Conservation (phyloP, 2,329 filamentous ascomycete genomes). For the Xylogone sp. region DNA sequence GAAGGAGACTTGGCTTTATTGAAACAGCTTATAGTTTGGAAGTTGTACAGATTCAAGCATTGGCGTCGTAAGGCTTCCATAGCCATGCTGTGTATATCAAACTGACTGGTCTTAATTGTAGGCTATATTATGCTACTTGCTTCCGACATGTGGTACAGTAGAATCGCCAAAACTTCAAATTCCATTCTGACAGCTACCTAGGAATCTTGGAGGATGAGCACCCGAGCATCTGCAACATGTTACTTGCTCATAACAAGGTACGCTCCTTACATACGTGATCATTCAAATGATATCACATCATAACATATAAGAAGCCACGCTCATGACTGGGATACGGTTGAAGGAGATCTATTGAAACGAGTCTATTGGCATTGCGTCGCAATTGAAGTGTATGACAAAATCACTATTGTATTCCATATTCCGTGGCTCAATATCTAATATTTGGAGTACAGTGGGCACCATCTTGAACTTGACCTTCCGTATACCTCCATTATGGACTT, state of each 20-base stretch:
- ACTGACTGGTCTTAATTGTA: not conserved
- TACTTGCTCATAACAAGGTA: not conserved
- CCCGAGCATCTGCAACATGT: not conserved
- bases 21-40: not conserved
- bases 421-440: not conserved
- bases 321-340: not conserved
- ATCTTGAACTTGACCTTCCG: not conserved
- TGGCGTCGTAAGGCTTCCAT: not conserved
- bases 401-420: not conserved
- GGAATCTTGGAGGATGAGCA: not conserved
- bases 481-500: not conserved
- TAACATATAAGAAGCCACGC: not conserved
- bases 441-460: not conserved
- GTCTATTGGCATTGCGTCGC: not conserved
- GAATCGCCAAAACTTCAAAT: not conserved
- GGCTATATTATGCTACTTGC: not conserved
- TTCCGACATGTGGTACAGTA: not conserved
- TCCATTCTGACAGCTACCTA: not conserved
- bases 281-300: not conserved
- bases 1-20: not conserved
- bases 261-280: not conserved
- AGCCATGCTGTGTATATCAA: not conserved
- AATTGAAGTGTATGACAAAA: not conserved
- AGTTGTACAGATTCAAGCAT: not conserved
- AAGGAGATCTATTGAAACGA: not conserved